Conservation (phyloP, 1,139 yeast species). For the Pichia sp. region DNA sequence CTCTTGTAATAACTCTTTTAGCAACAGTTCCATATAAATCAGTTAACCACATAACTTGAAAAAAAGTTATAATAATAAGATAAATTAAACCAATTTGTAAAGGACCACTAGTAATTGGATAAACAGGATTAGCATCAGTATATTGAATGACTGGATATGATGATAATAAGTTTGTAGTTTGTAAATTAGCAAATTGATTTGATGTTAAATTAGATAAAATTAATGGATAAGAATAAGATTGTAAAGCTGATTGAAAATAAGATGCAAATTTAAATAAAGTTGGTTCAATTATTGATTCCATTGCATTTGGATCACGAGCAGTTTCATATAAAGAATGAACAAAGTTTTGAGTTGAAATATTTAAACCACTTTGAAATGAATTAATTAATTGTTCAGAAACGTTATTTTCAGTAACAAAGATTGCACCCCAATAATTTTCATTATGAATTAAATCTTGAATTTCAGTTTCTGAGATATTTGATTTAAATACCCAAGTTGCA, state of each 20-base stretch:
- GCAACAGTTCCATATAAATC: conserved; percentile 40
- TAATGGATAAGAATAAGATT: conserved; percentile 27
- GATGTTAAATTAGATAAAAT: conserved; percentile 27
- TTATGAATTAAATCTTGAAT: conserved; percentile 39
- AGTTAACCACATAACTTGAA: conserved; percentile 45
- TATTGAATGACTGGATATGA: conserved; percentile 36
- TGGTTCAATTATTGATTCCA: conserved; percentile 37
- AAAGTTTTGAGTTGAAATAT: conserved; percentile 29
- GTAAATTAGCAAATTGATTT: conserved; percentile 20
- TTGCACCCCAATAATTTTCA: conserved; percentile 49
- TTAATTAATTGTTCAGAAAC: conserved; percentile 32
- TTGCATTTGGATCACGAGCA: conserved; percentile 47
- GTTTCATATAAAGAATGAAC: conserved; percentile 41
- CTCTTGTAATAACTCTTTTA: conserved; percentile 33
- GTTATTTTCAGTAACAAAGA: conserved; percentile 34
- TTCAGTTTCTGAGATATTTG: conserved; percentile 20
- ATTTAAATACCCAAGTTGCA: conserved; percentile 38
- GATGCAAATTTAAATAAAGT: conserved; percentile 30
- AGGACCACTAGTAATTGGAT: conserved; percentile 56
- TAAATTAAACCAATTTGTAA: conserved; percentile 72
- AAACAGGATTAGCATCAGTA: conserved; percentile 47
- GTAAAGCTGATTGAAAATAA: conserved; percentile 19
- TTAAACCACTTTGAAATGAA: conserved; percentile 29
- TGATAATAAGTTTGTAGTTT: conserved; percentile 24
- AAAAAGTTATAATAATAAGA: conserved; percentile 58